Evolutionary conservation across 192 early-diverging fungal species (phyloP).

Genomic region (Thoreauomyces humboldtii): DNA sequence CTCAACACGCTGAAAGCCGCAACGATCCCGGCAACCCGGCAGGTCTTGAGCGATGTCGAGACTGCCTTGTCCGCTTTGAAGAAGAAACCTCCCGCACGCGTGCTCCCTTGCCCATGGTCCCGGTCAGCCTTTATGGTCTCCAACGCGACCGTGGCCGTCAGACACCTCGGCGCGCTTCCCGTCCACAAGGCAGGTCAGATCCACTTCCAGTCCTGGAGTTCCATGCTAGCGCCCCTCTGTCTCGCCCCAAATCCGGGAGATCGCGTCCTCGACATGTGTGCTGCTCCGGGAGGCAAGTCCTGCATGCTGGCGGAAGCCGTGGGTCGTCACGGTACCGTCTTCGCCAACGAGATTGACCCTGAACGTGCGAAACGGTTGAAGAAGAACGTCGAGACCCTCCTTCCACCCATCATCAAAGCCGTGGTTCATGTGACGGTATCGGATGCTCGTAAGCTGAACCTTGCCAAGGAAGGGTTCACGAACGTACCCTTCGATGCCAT

Average conservation of each 20-base stretch:
- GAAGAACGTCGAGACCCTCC: not conserved
- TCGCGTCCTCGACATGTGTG: conserved; percentile 86
- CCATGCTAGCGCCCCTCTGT: conserved; percentile 18
- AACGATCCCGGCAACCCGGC: not conserved
- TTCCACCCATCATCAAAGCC: not conserved
- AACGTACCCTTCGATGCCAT: conserved; percentile 71
- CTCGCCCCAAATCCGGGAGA: conserved; percentile 31
- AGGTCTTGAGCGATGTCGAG: not conserved
- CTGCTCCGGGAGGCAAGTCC: conserved; percentile 92
- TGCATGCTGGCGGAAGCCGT: conserved; percentile 47
- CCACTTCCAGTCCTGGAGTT: conserved; percentile 16
- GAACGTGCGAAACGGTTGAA: not conserved
- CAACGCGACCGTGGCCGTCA: not conserved
- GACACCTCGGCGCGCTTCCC: not conserved
- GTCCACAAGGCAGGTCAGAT: conserved; percentile 11
- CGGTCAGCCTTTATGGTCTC: conserved; percentile 1
- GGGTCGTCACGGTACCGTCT: not conserved
- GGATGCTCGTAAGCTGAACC: conserved; percentile 2
- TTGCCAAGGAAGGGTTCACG: not conserved
- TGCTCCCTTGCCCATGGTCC: not conserved
- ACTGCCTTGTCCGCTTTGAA: not conserved
- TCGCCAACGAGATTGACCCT: conserved; percentile 22
- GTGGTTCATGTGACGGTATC: not conserved
- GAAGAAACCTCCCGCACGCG: not conserved
- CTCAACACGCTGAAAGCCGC: conserved; percentile 17